Conservation (phyloP, 768 basidiomycete species). For the Xerocomellus intermedius region DNA sequence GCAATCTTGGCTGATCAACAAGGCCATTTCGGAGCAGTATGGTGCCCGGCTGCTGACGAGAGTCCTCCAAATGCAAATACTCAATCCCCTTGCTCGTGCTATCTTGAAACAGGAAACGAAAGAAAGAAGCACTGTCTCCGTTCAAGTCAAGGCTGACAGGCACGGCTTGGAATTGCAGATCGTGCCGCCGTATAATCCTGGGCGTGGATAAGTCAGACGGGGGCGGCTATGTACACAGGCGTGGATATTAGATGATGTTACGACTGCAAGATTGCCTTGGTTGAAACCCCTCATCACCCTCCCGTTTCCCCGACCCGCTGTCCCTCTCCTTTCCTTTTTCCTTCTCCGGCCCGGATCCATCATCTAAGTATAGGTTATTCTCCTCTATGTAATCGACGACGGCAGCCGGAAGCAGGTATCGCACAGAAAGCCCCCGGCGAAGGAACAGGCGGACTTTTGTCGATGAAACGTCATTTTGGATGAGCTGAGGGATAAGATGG, state of each 20-base stretch:
- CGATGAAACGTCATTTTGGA: conserved; percentile 96
- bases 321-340: conserved; percentile 41
- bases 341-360: conserved; percentile 37
- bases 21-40: no score
- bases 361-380: conserved; percentile 73
- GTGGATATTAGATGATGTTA: neutral
- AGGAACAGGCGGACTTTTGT: conserved; percentile 88
- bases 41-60: no score
- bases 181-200: no score
- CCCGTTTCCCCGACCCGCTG: conserved; percentile 25
- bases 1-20: no score
- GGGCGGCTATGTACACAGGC: no score
- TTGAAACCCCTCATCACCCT: conserved; percentile 16
- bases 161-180: no score
- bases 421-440: conserved; percentile 74
- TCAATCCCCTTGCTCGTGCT: no score
- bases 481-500: conserved; percentile 88
- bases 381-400: conserved; percentile 95
- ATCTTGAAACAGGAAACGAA: no score
- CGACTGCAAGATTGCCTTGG: conserved; percentile 10
- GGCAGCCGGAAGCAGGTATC: conserved; percentile 86
- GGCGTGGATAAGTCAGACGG: no score
- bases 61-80: no score
- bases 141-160: no score
- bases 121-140: no score